A percentile compares a stretch with the other conserved stretches of the same genome.
Evolutionary conservation across 345 rosid genomes (phyloP).

Genomic region (Psidium guajava): DNA sequence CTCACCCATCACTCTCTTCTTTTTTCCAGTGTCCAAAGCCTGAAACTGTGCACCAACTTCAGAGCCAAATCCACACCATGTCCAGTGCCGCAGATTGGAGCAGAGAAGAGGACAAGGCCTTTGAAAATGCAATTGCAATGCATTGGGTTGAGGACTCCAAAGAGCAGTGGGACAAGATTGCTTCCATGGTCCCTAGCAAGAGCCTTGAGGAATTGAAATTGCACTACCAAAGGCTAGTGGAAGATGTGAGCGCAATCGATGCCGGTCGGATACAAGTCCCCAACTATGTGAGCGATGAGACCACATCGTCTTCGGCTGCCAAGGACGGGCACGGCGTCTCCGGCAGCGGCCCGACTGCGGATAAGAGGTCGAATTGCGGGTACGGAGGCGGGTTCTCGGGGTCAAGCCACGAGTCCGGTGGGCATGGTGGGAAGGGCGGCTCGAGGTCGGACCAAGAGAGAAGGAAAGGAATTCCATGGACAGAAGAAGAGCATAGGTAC

Average conservation of each 20-base stretch:
- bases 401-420: slow-evolving; percentile 29
- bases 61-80: slow-evolving; percentile 12
- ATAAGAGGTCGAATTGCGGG: slow-evolving; percentile 30
- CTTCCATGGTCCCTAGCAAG: slow-evolving; percentile 57
- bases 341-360: slow-evolving; percentile 7
- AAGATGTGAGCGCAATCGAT: slow-evolving; percentile 68
- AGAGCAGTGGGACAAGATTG: slow-evolving; percentile 63
- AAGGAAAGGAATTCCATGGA: slow-evolving; percentile 94
- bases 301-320: slow-evolving; percentile 32
- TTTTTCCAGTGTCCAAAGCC: neutral
- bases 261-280: slow-evolving; percentile 61
- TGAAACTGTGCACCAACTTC: neutral
- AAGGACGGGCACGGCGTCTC: slow-evolving; percentile 17
- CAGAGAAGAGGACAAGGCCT: slow-evolving; percentile 74
- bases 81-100: slow-evolving; percentile 47
- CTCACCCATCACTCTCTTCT: neutral
- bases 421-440: slow-evolving; percentile 45
- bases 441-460: slow-evolving; percentile 79
- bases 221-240: slow-evolving; percentile 47
- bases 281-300: slow-evolving; percentile 34
- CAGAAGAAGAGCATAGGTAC: slow-evolving; percentile 94
- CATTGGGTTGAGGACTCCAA: slow-evolving; percentile 42
- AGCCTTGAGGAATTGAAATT: slow-evolving; percentile 41
- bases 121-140: slow-evolving; percentile 68
- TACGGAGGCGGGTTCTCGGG: slow-evolving; percentile 35